Base-by-base conservation (phyloP, 73 alveolate genomes). In the Durusdinium trenchii region DNA sequence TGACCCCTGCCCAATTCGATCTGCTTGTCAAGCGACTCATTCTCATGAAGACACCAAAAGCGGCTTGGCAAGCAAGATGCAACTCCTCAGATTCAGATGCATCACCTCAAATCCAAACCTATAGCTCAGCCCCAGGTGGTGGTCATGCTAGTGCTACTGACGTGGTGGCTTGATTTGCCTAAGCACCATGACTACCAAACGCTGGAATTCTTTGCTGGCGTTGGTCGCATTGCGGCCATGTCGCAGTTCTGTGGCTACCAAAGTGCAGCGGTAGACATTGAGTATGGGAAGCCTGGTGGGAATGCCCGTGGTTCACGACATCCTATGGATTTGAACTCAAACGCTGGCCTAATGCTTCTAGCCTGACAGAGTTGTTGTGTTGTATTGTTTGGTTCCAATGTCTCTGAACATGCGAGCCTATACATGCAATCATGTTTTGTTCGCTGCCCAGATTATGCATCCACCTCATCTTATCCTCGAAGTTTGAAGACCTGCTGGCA, bases 1-100 rank as follows among this genome's bases (percentile, higher is more conserved):
- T 86, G 95, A 57, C 82, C 16, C 82, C 82, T 32, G 69, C 82
- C 4, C 82, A 86, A 38, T 86, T 86, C n/a, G 84, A 86, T 28
- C 50, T 86, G 20, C 38, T 86, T 20, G 40, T 86, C 50, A 50
- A 52, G 35, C 82, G 95, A 0, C n/a, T 86, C 26, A 50, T 86
- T 12, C 7, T 6, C 36, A 35, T 86, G 23, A 48, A 84, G 18
- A 38, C 52, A 32, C 95, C 95, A 23, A 86, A 86, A 62, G 95
- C n/a, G 16, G 4, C 82, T 60, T n/a, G n/a, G n/a, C n/a, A n/a
- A n/a, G n/a, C n/a, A n/a, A n/a, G n/a, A n/a, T n/a, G n/a, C n/a
- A n/a, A n/a, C n/a, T n/a, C n/a, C n/a, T n/a, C n/a, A n/a, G n/a
- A n/a, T n/a, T n/a, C n/a, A n/a, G n/a, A n/a, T n/a, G n/a, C n/a